Evolutionary conservation across 2,329 filamentous ascomycete species (phyloP), one percentile per base, ranked within the genome.

Genomic region (Xylaria sp.): DNA sequence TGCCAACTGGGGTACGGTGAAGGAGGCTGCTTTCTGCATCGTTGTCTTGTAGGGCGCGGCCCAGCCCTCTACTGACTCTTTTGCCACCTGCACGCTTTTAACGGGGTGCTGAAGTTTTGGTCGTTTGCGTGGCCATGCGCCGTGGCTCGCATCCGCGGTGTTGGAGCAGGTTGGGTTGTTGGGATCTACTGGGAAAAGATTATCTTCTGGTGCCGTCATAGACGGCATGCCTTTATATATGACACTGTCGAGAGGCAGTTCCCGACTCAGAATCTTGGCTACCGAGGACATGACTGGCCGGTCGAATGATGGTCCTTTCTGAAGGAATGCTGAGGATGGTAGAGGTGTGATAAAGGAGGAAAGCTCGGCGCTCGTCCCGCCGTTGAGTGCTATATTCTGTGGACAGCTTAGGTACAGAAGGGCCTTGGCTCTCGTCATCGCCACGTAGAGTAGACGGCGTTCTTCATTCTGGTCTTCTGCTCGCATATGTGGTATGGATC

Each of bases 351-450:
- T 82, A 75, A 97, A 98, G 0, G 86, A 85, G 0, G 93, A 96
- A 18, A 95, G 78, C 8, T 86, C 88, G 1, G 70, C 0, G 90
- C 89, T 66, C 62, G 62, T 67, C 39, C 89, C 84, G 72, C 90
- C 86, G 57, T 83, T 81, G 63, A 81, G 80, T 8, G 90, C 89
- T 68, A 89, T 90, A 73, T 89, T 90, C 46, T 90, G 79, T 0
- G 94, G 93, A 72, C 89, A 93, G 78, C 94, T 97, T 64, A 98
- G 84, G 75, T 97, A 97, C 1, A 99, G 83, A 36, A 98, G 81
- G 0, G 89, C 91, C 78, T 98, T 91, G 7, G 96, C 95, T 78
- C 95, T 86, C 2, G 95, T 99, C 94, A 99, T 98, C 33, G 94
- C 95, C 15, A 99, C 96, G 76, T 98, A 99, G 0, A 99, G 84